Base-by-base conservation (phyloP, 805 yeast genomes). In the Ogataea haglerorum region DNA sequence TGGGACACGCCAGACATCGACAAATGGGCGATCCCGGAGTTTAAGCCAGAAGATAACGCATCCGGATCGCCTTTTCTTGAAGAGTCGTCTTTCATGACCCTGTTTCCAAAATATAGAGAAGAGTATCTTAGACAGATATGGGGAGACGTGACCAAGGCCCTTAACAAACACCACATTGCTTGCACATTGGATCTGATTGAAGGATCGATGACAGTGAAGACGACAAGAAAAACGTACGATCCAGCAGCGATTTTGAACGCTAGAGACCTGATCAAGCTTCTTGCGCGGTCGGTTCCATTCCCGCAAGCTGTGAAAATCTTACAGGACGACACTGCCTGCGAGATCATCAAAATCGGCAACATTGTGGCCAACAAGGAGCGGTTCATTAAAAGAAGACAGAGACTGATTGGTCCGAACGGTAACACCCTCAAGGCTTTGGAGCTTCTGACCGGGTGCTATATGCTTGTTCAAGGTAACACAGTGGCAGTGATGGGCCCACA, bases 1-100 rank as follows among this genome's bases (percentile, higher is more conserved):
- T 90, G 98, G 98, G 98, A 90, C 60, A 90, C 96, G 9, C 87
- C 85, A 15, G 96, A 89, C 53, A 81, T 90, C 43, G 95, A 90
- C 61, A 90, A 91, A 62, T 91, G 99, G 99, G 71, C 75, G 53
- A 70, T 80, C 25, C 95, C 87, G 25, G 95, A 88, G 42, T 93
- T 93, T 70, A 83, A 75, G 51, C 87, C 88, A 2, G 96, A 88
- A 53, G 95, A 93, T 59, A 87, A 89, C 58, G 80, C 78, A 6
- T 78, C 90, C 9, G 96, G 97, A 0, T 72, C 74, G 34, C 85
- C 96, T 14, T 93, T 93, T 58, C 75, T 95, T n/a, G 99, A 93
- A 62, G 99, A 93, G 60, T 85, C 95, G 12, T 83, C 95, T 31
- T 93, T 93, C 61, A 85, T 89, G 80, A 89, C 96, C 2, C 69